These are phyloP conservation scores for Cicer pinnatifidum DNA, from an alignment of 306 rosid genomes.

Conservation along the genomic window DNA sequence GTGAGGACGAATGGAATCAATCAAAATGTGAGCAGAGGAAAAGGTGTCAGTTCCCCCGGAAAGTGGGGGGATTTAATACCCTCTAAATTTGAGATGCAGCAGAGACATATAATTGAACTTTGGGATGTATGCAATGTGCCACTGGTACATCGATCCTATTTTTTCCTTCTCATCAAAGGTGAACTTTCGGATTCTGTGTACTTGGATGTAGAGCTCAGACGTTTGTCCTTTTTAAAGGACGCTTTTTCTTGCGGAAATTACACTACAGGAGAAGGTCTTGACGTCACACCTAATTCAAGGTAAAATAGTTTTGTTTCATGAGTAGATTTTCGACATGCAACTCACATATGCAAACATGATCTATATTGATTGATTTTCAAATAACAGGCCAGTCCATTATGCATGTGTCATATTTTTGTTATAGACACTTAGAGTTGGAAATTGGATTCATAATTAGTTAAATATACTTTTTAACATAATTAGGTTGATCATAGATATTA, in stretches of 20 bases:
- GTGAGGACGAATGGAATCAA: slow-evolving; percentile 14
- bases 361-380: slow-evolving; percentile 18
- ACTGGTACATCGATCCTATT: slow-evolving; percentile 76
- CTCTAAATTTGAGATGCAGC: slow-evolving; percentile 62
- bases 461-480: not conserved
- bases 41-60: slow-evolving; percentile 40
- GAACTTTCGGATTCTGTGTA: slow-evolving; percentile 76
- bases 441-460: slow-evolving; percentile 10
- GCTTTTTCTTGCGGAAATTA: slow-evolving; percentile 53
- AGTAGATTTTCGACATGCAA: slow-evolving; percentile 28
- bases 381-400: slow-evolving; percentile 11
- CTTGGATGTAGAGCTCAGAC: slow-evolving; percentile 79
- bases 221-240: slow-evolving; percentile 68
- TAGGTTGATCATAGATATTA: not conserved
- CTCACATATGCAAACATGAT: slow-evolving; percentile 11
- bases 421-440: slow-evolving; percentile 14
- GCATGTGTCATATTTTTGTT: slow-evolving; percentile 5
- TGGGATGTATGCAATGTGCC: slow-evolving; percentile 83
- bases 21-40: slow-evolving; percentile 39
- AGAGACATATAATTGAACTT: slow-evolving; percentile 67
- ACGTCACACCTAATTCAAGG: slow-evolving; percentile 72
- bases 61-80: slow-evolving; percentile 22
- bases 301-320: slow-evolving; percentile 40
- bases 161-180: slow-evolving; percentile 80
- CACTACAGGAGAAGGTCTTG: slow-evolving; percentile 40